Base-by-base conservation (phyloP, 495 filamentous ascomycete genomes). In the Trichocladium uniseriatum region DNA sequence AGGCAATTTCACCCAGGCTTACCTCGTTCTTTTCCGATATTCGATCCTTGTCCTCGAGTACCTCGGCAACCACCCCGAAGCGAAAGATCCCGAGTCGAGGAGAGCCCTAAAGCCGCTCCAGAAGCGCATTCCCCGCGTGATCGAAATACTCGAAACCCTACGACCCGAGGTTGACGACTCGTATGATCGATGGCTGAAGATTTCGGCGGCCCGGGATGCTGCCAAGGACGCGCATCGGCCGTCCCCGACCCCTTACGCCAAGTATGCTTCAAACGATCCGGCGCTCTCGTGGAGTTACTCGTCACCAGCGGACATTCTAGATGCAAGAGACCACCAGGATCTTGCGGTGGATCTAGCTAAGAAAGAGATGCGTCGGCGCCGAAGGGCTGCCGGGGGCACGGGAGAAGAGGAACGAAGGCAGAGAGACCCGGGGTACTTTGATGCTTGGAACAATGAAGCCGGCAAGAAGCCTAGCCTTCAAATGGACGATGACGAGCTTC, bases 1-100 rank as follows among this genome's bases (percentile, higher is more conserved):
- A 69, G 82, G 84, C 48, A 86, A 94, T 68, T 75, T 88, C 40
- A 78, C 90, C 49, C 85, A 91, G 60, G 83, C 91, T 2, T 98
- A 92, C 67, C 71, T 96, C 19, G 72, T 96, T 15, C 75, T 94
- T 8, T 83, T 89, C 52, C 81, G 92, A 61, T 87, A 90, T 66
- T 83, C 85, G 10, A 75, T 77, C 40, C 76, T 96, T 6, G 73
- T 86, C 4, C 68, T 83, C 24, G 70, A 81, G 2, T 70, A 78
- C 35, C 71, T 89, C 13, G 68, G 72, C 0, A 68, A 59, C 1
- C 85, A 88, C 56, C 83, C 84, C 68, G 79, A 54, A 78, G 91
- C 61, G 69, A 84, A 59, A 76, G 75, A 57, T 0, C 59, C 63
- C 15, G 72, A 73, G 29, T 49, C 54, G 5, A 61, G 45, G 29